Evolutionary conservation across 2,329 filamentous ascomycete species (phyloP).

Genomic region (Xylaria sp.): DNA sequence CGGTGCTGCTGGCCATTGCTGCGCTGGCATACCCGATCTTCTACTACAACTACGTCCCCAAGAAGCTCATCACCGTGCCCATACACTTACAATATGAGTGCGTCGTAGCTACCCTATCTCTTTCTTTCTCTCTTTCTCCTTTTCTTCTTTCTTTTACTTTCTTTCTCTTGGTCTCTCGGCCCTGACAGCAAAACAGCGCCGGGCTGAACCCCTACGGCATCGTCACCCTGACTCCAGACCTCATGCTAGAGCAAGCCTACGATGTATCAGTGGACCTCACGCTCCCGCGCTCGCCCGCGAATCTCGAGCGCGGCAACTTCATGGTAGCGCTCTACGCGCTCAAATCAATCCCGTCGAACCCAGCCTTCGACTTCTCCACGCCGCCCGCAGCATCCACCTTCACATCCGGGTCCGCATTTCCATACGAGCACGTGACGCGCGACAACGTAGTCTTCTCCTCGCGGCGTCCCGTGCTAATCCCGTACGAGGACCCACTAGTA

Average conservation of each 20-base stretch:
- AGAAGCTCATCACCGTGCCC: constrained; percentile 63
- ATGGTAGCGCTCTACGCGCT: constrained; percentile 87
- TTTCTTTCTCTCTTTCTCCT: background rate
- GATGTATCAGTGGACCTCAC: constrained; percentile 81
- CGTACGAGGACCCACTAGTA: constrained; percentile 79
- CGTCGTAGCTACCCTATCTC: constrained; percentile 34
- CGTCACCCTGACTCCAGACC: constrained; percentile 59
- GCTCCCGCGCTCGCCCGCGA: constrained; percentile 81
- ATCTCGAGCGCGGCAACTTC: constrained; percentile 86
- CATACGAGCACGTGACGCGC: constrained; percentile 52
- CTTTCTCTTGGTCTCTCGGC: background rate
- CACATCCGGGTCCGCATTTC: constrained; percentile 31
- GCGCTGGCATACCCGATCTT: constrained; percentile 63
- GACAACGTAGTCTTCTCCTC: constrained; percentile 68
- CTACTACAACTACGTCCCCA: constrained; percentile 67
- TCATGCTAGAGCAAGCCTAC: constrained; percentile 82
- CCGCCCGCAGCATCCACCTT: background rate
- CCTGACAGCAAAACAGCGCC: constrained; percentile 50
- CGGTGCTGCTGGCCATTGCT: constrained; percentile 60
- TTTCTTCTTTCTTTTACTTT: background rate
- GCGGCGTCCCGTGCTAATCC: constrained; percentile 80
- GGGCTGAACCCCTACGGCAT: constrained; percentile 65
- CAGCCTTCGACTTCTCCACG: constrained; percentile 42
- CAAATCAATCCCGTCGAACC: constrained; percentile 55
- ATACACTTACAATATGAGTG: constrained; percentile 70